These are phyloP conservation scores for Coniochaeta sp. DNA, from an alignment of 2,329 filamentous ascomycete genomes.

Conservation along the genomic window DNA sequence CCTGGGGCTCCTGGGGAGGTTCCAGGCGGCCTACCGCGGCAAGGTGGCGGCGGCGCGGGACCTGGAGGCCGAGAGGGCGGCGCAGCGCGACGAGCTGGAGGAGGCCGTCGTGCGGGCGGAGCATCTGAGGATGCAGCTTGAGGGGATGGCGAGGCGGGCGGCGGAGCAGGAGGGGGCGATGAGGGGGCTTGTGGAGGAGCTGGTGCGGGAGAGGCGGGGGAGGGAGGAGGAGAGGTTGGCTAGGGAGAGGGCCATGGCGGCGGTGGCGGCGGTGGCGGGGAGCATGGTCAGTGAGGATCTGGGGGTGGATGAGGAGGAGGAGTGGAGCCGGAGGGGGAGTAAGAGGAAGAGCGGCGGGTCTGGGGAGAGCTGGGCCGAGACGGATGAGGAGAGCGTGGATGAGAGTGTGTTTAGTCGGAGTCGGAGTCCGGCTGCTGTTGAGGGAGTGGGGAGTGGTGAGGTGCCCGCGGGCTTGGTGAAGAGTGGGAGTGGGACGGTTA, in stretches of 20 bases:
- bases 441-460: constrained; percentile 18
- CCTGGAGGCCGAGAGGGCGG: constrained; percentile 43
- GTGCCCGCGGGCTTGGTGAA: background rate
- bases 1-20: constrained; percentile 42
- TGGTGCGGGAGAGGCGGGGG: constrained; percentile 41
- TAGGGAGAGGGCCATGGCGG: background rate
- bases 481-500: constrained; percentile 11
- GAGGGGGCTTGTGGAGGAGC: constrained; percentile 33
- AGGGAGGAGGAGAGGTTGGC: constrained; percentile 27
- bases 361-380: constrained; percentile 4
- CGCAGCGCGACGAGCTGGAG: constrained; percentile 45
- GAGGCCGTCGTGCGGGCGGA: constrained; percentile 44
- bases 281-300: constrained; percentile 44
- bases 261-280: constrained; percentile 19
- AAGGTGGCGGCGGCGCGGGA: constrained; percentile 43
- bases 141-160: constrained; percentile 47
- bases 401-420: constrained; percentile 55
- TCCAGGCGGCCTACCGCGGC: constrained; percentile 52
- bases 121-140: constrained; percentile 51
- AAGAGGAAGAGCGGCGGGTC: constrained; percentile 16
- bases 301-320: constrained; percentile 39
- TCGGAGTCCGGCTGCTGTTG: constrained; percentile 35
- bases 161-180: constrained; percentile 45
- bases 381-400: constrained; percentile 23
- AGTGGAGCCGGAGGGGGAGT: constrained; percentile 32